Evolutionary conservation across 2,329 filamentous ascomycete species (phyloP).

Genomic region (Cladosporium sp.): DNA sequence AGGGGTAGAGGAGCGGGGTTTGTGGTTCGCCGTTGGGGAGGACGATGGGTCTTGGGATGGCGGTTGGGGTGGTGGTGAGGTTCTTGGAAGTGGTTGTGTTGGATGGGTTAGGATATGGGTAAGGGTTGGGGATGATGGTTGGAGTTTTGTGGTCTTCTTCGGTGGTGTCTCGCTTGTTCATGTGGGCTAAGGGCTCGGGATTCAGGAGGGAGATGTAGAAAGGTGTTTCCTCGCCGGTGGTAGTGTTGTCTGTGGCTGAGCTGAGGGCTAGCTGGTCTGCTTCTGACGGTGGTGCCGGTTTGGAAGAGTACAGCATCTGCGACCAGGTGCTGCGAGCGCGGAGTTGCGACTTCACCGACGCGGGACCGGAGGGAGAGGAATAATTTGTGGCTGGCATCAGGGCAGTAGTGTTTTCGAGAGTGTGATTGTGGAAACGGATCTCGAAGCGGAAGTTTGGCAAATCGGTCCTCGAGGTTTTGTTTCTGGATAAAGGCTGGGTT

Average conservation of each 20-base stretch:
- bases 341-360: background rate
- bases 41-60: constrained; percentile 64
- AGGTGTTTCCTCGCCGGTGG: constrained; percentile 77
- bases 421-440: constrained; percentile 60
- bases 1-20: constrained; percentile 70
- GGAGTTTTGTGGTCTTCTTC: background rate
- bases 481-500: constrained; percentile 37
- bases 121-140: background rate
- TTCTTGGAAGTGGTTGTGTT: constrained; percentile 42
- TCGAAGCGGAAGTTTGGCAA: constrained; percentile 79
- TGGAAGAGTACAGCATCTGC: constrained; percentile 44
- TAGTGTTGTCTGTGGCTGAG: constrained; percentile 76
- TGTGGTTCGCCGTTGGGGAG: constrained; percentile 71
- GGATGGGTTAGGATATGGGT: constrained; percentile 19
- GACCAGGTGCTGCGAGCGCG: constrained; percentile 16
- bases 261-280: constrained; percentile 79
- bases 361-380: background rate
- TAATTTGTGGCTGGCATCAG: background rate
- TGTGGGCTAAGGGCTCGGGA: constrained; percentile 35
- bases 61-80: constrained; percentile 42
- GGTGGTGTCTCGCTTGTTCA: constrained; percentile 34
- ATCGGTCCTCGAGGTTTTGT: constrained; percentile 57
- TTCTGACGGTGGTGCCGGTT: constrained; percentile 59
- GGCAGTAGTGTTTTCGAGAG: constrained; percentile 13
- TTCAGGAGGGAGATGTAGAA: constrained; percentile 77